Evolutionary conservation across 1,139 yeast species (phyloP), one percentile per base, ranked within the genome.

Genomic region (Pichia sp.): DNA sequence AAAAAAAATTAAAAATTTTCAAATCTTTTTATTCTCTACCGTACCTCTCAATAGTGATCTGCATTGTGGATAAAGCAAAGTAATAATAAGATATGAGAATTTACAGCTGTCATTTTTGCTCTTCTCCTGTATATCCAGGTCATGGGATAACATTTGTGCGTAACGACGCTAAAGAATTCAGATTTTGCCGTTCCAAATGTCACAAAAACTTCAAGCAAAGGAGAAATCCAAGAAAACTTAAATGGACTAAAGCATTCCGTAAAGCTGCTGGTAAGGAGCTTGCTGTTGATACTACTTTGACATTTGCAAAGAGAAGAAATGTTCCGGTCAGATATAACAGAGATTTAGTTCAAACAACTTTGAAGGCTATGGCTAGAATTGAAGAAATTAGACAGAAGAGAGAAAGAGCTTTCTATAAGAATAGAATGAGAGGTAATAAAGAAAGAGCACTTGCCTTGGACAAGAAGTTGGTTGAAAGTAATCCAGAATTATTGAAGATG

Each of bases 241-340:
- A 77, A 68, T 91, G 98, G 98, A 91, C 98, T 46, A 91, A 93
- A 67, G 97, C 98, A 1, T 91, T 93, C 76, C 81, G 99, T 70
- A 91, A 91, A 66, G 95, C 97, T 47, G 97, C 97, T 39, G 99
- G 99, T 58, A 91, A 91, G 65, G 99, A 91, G 64, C 77, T 91
- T 72, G 96, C 94, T 37, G 97, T 91, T 46, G 99, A 91, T 61
- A 84, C 96, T 12, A 89, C 98, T 7, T 75, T 91, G 60, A 85
- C 97, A 1, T 91, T 93, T 65, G 95, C 95, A 46, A 88, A 94
- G 49, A 84, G 97, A 69, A 84, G 98, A 72, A 89, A 93, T 59
- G 94, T 91, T 42, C 99, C 98, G 35, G 96, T 91, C 41, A 79
- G 98, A 65, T 91, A 91, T 68, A 91, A 93, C 71, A 79, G 99